Evolutionary conservation across 208 protist species (phyloP), one percentile per base, ranked within the genome.

Genomic region (Acanthamoeba lenticulata): DNA sequence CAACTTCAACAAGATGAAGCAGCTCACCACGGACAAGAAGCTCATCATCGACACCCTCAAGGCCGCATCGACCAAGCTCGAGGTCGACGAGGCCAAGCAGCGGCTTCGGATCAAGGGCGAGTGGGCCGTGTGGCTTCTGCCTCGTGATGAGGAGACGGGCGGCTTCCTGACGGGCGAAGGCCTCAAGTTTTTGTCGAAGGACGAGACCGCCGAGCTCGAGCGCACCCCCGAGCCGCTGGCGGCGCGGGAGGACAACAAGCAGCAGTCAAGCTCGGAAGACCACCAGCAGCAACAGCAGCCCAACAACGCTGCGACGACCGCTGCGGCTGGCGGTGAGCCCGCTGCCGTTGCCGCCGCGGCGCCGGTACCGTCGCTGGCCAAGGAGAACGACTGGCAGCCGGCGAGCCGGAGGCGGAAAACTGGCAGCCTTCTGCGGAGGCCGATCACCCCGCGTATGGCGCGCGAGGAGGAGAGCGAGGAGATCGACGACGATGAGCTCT

Each of bases 1-100:
- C n/a, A 29, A 21, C 2, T 96, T 96, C 45, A 95, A 96, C 60
- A 72, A 89, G 40, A 94, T 96, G 72, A 79, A 65, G 69, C 74
- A 49, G 52, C 74, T 94, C 79, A 92, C 89, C 24, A 89, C 29
- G 38, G 95, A 96, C 36, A 55, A 52, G 2, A 65, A 32, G 21
- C 57, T 93, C 27, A 34, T 96, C 15, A 9, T 60, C 15, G 94
- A 94, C 15, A n/a, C 74, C 38, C 21, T 94, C 29, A 65, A 65
- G 57, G 55, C 74, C 34, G 27, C 11, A 27, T 95, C 91, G 27
- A 45, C 62, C 34, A 29, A 34, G 7, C n/a, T 95, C 0, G 60
- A 95, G 47, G 24, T 95, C 2, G 72, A 94, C 42, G n/a, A 38
- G 4, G 32, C 81, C 38, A 29, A 55, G 7, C 40, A 55, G 6